Evolutionary conservation across 2,329 filamentous ascomycete species (phyloP), one percentile per base, ranked within the genome.

Genomic region (Rhinocladiella similis): DNA sequence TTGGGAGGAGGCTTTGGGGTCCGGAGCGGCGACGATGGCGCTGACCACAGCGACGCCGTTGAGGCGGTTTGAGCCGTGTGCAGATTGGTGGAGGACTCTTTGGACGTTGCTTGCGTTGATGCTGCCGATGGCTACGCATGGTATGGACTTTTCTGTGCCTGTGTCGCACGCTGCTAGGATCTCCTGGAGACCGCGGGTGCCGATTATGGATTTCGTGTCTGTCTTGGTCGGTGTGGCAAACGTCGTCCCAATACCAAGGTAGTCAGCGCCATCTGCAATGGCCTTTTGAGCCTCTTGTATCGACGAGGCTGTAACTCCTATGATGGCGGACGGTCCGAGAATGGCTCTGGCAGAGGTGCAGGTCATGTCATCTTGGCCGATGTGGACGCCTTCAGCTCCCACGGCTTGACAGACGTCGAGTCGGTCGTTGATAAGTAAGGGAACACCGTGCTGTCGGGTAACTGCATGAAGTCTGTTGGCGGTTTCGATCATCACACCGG

Each of bases 311-410:
- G 90, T 96, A 33, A 95, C 89, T 19, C 94, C 93, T 60, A 97
- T 91, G 66, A 96, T 93, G 50, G 90, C 87, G 63, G 86, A 78
- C 1, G 83, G 75, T 0, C 91, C 91, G 0, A 97, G 81, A 2
- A 97, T 73, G 19, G 75, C 79, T 56, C 90, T 87, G 1, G 91
- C 92, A 38, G 81, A 80, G 7, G 74, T 68, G 25, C 90, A 72
- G 89, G 87, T 80, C 79, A 96, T 87, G 72, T 97, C 93, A 80
- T 97, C 92, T 76, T 97, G 93, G 5, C 94, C 94, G 48, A 97
- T 83, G 71, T 97, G 94, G 7, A 96, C 91, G 45, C 94, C 94
- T 75, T 97, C 93, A 55, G 90, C 94, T 12, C 86, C 89, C 42
- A 92, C 83, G 13, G 91, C 91, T 16, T 91, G 80, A 7, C 91